Conservation (phyloP, 1,284 basidiomycete genomes). For the Tylopilus sp. region DNA sequence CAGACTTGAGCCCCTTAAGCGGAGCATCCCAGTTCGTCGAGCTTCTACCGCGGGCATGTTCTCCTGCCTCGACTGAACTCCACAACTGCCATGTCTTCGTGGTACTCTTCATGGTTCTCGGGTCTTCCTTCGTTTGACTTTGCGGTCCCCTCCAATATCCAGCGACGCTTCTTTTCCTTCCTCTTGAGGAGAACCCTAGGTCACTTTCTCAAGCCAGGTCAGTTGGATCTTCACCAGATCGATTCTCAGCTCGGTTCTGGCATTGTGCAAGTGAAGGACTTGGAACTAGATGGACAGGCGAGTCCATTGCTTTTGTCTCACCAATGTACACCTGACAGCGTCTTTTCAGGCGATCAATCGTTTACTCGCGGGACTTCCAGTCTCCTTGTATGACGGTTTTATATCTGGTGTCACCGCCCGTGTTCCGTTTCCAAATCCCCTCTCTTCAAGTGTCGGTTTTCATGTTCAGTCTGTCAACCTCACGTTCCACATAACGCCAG, state of each 20-base stretch:
- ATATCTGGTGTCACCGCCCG: constrained; percentile 70
- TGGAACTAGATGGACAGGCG: constrained; percentile 76
- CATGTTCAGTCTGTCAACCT: constrained; percentile 61
- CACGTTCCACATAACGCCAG: constrained; percentile 50
- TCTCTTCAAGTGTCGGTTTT: constrained; percentile 65
- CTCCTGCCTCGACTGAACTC: constrained; percentile 17
- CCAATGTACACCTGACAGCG: constrained; percentile 14
- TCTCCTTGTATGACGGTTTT: constrained; percentile 66
- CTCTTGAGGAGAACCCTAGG: constrained; percentile 80
- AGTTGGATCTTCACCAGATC: constrained; percentile 81
- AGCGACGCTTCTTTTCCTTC: constrained; percentile 87
- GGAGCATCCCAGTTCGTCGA: constrained; percentile 5
- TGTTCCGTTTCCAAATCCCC: constrained; percentile 72
- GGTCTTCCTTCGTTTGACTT: constrained; percentile 58
- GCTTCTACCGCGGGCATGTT: constrained; percentile 18
- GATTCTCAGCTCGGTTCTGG: constrained; percentile 91
- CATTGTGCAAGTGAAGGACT: constrained; percentile 77
- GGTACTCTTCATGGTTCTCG: constrained; percentile 55
- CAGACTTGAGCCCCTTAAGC: constrained; percentile 5
- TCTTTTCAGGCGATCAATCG: constrained; percentile 70
- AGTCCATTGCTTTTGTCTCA: constrained; percentile 21
- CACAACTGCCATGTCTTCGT: constrained; percentile 29
- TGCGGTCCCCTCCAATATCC: constrained; percentile 76
- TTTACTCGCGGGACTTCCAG: constrained; percentile 62
- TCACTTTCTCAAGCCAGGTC: constrained; percentile 80